A percentile compares a stretch with the other conserved stretches of the same genome.
Evolutionary conservation across 768 basidiomycete species (phyloP).

Genomic region (Cyclocybe aegerita): DNA sequence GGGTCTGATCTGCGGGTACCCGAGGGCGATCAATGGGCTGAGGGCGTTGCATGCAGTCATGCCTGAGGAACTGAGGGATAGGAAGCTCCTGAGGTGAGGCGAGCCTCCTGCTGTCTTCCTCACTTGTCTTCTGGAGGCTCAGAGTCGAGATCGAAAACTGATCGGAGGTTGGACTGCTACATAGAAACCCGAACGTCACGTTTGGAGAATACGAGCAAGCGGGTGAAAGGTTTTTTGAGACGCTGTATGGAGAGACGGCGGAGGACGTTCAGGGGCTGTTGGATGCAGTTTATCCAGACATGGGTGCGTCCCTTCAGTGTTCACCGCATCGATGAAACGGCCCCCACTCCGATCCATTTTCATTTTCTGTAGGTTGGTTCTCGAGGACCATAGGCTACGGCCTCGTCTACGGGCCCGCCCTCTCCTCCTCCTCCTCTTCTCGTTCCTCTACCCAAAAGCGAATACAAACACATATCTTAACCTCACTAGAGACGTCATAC

Average conservation of each 20-base stretch:
- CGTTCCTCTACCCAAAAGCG: conserved; percentile 13
- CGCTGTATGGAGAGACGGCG: conserved; percentile 58
- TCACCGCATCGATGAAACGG: not conserved
- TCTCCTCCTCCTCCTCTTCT: too few species aligned
- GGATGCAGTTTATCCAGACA: conserved; percentile 55
- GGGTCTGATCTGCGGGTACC: conserved; percentile 57
- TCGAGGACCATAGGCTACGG: conserved; percentile 57
- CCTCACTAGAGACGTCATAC: conserved; percentile 57
- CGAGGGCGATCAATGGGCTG: conserved; percentile 61
- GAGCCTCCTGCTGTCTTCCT: not conserved
- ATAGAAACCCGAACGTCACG: conserved; percentile 40
- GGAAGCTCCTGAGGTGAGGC: conserved; percentile 41
- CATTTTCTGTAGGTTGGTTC: conserved; percentile 45
- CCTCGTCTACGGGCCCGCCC: conserved; percentile 38
- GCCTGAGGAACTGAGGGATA: conserved; percentile 53
- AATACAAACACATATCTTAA: conserved; percentile 41
- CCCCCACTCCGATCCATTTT: not conserved
- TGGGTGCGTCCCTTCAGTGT: conserved; percentile 39
- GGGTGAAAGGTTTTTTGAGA: conserved; percentile 44
- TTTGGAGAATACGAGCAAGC: conserved; percentile 40
- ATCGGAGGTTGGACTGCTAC: not conserved
- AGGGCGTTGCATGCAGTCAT: conserved; percentile 47
- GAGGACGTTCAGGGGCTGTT: conserved; percentile 46
- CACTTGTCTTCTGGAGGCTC: not conserved
- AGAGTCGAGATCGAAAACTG: not conserved